These are phyloP conservation scores for Ustilago curta DNA, from an alignment of 1,284 basidiomycete species.

Conservation along the genomic window DNA sequence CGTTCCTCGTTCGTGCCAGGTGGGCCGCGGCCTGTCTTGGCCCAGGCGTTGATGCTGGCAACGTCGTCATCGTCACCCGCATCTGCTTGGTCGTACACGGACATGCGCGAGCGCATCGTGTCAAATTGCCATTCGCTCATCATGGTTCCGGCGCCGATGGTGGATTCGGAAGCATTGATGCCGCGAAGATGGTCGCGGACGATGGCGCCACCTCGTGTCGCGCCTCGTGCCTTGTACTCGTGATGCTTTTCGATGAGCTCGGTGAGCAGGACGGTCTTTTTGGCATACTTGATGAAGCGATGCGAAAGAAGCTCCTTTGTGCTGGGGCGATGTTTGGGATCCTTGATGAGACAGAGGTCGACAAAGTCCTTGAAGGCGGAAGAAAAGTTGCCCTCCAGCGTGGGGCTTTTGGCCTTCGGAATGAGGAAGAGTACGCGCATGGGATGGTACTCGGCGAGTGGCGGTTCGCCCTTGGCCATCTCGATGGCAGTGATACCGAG, in stretches of 20 bases:
- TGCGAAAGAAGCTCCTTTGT: slow-evolving; percentile 92
- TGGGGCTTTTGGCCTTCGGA: slow-evolving; percentile 81
- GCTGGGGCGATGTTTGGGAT: slow-evolving; percentile 85
- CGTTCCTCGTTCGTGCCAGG: slow-evolving; percentile 68
- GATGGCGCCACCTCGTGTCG: slow-evolving; percentile 50
- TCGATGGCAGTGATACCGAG: slow-evolving; percentile 71
- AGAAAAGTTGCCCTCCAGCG: slow-evolving; percentile 86
- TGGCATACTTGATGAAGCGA: slow-evolving; percentile 85
- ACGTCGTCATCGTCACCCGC: slow-evolving; percentile 73
- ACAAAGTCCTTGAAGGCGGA: slow-evolving; percentile 93
- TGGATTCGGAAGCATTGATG: slow-evolving; percentile 42
- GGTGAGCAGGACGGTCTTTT: slow-evolving; percentile 81
- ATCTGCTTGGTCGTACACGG: slow-evolving; percentile 71
- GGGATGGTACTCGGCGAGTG: slow-evolving; percentile 71
- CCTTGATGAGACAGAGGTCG: slow-evolving; percentile 89
- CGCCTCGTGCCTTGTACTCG: slow-evolving; percentile 64
- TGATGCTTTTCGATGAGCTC: slow-evolving; percentile 80
- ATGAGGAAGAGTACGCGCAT: slow-evolving; percentile 72
- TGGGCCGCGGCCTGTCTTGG: slow-evolving; percentile 59
- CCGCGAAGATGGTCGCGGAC: slow-evolving; percentile 54
- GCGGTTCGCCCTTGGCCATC: slow-evolving; percentile 71
- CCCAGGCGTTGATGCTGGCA: slow-evolving; percentile 50
- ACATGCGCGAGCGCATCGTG: slow-evolving; percentile 77
- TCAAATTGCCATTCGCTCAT: slow-evolving; percentile 96
- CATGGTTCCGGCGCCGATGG: slow-evolving; percentile 73